Conservation (phyloP, 306 rosid species). For the Quercus suber region DNA sequence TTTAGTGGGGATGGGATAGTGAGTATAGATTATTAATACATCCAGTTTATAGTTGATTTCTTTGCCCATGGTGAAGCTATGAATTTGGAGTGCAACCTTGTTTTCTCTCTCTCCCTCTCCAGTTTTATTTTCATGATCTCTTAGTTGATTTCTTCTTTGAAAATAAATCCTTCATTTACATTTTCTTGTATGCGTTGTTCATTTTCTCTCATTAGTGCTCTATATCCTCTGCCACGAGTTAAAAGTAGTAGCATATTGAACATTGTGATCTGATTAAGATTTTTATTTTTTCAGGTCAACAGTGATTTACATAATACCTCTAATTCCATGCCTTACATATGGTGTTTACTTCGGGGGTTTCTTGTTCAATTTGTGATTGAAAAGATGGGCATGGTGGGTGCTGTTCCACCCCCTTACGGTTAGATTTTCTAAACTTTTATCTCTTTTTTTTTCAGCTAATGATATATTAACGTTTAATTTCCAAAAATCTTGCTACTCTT, state of each 20-base stretch:
- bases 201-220: neutral
- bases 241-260: neutral
- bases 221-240: neutral
- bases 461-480: neutral
- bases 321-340: constrained; percentile 74
- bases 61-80: too few relatives aligned
- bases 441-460: neutral
- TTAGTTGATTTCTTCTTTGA: too few relatives aligned
- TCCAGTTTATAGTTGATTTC: too few relatives aligned
- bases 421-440: constrained; percentile 29
- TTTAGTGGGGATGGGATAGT: too few relatives aligned
- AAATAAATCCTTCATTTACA: neutral
- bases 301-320: constrained; percentile 64
- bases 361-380: constrained; percentile 81
- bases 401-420: constrained; percentile 92
- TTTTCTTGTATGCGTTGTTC: neutral
- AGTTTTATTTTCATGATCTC: too few relatives aligned
- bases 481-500: neutral
- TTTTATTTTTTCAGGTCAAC: constrained; percentile 60
- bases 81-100: too few relatives aligned
- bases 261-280: constrained; percentile 7
- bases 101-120: too few relatives aligned
- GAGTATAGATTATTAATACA: too few relatives aligned
- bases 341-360: constrained; percentile 84
- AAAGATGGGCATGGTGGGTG: constrained; percentile 99